These are phyloP conservation scores for Saccharomycopsis hybrid DNA, from an alignment of 1,139 yeast genomes.

Conservation along the genomic window DNA sequence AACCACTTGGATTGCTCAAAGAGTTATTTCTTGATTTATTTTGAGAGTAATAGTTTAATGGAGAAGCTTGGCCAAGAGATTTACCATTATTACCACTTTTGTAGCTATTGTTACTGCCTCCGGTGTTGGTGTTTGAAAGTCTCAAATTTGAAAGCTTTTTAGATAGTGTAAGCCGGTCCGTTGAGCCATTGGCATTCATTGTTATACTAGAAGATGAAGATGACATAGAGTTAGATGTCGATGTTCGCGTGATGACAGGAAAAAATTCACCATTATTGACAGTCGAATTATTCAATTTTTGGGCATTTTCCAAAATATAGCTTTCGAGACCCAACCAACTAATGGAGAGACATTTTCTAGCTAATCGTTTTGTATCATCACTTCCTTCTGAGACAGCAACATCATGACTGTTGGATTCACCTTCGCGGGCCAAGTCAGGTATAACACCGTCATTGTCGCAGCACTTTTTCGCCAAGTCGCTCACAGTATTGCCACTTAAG, in stretches of 20 bases:
- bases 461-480: slow-evolving; percentile 11
- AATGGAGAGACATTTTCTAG: slow-evolving; percentile 18
- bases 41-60: no score
- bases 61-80: no score
- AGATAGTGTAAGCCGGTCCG: slow-evolving; percentile 19
- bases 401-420: not conserved
- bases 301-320: slow-evolving; percentile 9
- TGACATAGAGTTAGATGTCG: slow-evolving; percentile 14
- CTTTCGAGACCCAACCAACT: slow-evolving; percentile 16
- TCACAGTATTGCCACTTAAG: slow-evolving; percentile 12
- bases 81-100: no score
- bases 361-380: slow-evolving; percentile 10
- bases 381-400: no score
- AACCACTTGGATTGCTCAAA: no score
- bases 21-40: no score
- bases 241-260: slow-evolving; percentile 4
- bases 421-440: slow-evolving; percentile 13
- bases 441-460: slow-evolving; percentile 8
- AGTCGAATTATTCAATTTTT: not conserved
- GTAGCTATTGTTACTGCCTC: slow-evolving; percentile 3
- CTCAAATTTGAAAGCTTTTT: slow-evolving; percentile 19
- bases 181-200: slow-evolving; percentile 2
- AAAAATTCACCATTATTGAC: no score
- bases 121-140: slow-evolving; percentile 10
- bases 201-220: slow-evolving; percentile 7